Percentiles rank a stretch among this genome's conserved stretches.
phyloP scores from a whole-genome alignment of 495 filamentous ascomycete genomes.

The Penicillium coprophilum region DNA sequence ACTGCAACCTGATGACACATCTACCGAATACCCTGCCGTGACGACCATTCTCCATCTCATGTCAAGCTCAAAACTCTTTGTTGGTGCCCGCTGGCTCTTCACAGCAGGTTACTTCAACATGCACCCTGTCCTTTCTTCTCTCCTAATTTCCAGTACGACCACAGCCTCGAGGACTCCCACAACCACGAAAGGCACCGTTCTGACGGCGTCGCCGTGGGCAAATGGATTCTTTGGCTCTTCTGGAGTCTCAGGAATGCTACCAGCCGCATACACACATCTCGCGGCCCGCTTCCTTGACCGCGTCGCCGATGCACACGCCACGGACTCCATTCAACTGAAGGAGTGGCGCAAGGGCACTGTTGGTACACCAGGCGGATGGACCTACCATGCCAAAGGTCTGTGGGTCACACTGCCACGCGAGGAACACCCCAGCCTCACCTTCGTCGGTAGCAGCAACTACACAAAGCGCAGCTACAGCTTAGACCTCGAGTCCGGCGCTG shows the following conservation, averaged over 20 bases:
- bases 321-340: conserved; percentile 67
- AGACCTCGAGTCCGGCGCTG: conserved; percentile 81
- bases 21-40: conserved; percentile 84
- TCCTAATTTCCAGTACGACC: conserved; percentile 65
- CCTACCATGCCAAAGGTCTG: conserved; percentile 95
- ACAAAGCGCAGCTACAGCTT: conserved; percentile 89
- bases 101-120: conserved; percentile 99
- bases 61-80: conserved; percentile 53
- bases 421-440: conserved; percentile 66
- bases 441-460: conserved; percentile 93
- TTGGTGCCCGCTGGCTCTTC: conserved; percentile 81
- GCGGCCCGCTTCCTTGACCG: conserved; percentile 76
- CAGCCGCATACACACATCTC: conserved; percentile 86
- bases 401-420: conserved; percentile 76
- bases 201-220: conserved; percentile 91
- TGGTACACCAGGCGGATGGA: conserved; percentile 81
- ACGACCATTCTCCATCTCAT: conserved; percentile 69
- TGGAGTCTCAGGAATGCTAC: conserved; percentile 85
- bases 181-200: conserved; percentile 68
- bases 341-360: conserved; percentile 89
- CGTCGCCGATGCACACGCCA: conserved; percentile 57
- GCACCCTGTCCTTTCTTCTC: conserved; percentile 71
- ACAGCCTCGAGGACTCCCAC: conserved; percentile 28
- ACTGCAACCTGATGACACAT: conserved; percentile 66
- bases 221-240: conserved; percentile 94